Conservation (phyloP, 2,329 filamentous ascomycete species). For the Botrytis byssoidea region DNA sequence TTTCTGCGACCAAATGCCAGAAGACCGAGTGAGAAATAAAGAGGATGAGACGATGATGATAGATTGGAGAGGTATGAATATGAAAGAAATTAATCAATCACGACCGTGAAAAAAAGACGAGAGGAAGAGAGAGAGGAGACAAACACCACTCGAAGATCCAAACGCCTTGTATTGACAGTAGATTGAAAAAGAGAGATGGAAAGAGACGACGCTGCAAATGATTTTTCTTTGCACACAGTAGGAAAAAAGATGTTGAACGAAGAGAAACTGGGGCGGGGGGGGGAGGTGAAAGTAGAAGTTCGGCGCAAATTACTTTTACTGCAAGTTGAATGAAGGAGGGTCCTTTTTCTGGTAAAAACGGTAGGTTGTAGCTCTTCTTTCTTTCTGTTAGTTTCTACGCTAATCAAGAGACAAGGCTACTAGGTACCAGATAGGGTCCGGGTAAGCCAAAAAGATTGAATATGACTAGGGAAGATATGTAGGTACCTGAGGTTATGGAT, state of each 20-base stretch:
- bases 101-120: conserved; percentile 31
- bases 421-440: neutral
- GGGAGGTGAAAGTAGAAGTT: conserved; percentile 15
- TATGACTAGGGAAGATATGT: neutral
- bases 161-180: conserved; percentile 22
- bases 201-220: conserved; percentile 15
- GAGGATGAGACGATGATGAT: conserved; percentile 34
- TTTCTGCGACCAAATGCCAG: conserved; percentile 29
- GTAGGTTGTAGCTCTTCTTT: neutral
- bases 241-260: conserved; percentile 13
- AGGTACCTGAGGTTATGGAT: neutral
- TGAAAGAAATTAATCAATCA: conserved; percentile 30
- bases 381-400: conserved; percentile 17
- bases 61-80: conserved; percentile 30
- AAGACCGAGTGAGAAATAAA: conserved; percentile 30
- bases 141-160: conserved; percentile 39
- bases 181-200: conserved; percentile 17
- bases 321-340: conserved; percentile 3
- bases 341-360: conserved; percentile 11
- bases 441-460: neutral
- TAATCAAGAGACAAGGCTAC: conserved; percentile 10
- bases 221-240: conserved; percentile 11
- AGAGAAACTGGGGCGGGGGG: conserved; percentile 15
- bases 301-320: conserved; percentile 15
- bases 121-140: conserved; percentile 34